Base-by-base conservation (phyloP, 768 basidiomycete species). In the Cubamyces lactineus region DNA sequence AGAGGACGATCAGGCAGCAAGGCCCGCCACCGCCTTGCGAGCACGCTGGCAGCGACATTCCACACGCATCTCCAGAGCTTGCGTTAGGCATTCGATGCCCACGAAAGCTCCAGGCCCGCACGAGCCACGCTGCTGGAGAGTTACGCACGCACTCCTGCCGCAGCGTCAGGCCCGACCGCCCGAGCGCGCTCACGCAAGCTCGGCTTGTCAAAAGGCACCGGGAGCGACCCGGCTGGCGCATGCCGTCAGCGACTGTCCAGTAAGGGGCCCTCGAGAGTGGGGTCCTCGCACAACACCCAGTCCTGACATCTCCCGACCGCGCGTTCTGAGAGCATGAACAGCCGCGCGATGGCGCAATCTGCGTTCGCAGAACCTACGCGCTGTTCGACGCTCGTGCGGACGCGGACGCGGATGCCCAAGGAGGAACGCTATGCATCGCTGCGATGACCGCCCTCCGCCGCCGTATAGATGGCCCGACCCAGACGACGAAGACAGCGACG, bases 301-400 rank as follows among this genome's bases (percentile, higher is more conserved):
- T 51, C 57, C 42, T 51, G 41, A 5, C 19, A 51, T 23, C 49
- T 26, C 6, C 13, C 48, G 48, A 34, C 34, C 34, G 9, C 34
- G 34, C 34, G 11, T 40, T 47, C 42, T 23, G 52, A 26, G 21
- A 47, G 51, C 24, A 23, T 17, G 50, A 16, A 62, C 47, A 57
- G 54, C 49, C 54, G 54, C 61, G 21, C 49, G 54, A 62, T 57
- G 50, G 61, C 61, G 49, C 49, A 24, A 62, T 62, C 55, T 5
- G 26, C 23, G 21, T 11, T 13, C 26, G 34, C 39, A 45, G 19
- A 28, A 49, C 24, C 19, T n/a, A 17, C 34, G 34, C 34, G 34
- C 34, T 34, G 34, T 34, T 34, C 34, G 34, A 34, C 34, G 34
- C 34, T 11, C 34, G 34, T 34, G 34, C 34, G 34, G 34, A 34